phyloP scores from a whole-genome alignment of 192 early-diverging fungal genomes.

The Rhizophlyctis rosea region DNA sequence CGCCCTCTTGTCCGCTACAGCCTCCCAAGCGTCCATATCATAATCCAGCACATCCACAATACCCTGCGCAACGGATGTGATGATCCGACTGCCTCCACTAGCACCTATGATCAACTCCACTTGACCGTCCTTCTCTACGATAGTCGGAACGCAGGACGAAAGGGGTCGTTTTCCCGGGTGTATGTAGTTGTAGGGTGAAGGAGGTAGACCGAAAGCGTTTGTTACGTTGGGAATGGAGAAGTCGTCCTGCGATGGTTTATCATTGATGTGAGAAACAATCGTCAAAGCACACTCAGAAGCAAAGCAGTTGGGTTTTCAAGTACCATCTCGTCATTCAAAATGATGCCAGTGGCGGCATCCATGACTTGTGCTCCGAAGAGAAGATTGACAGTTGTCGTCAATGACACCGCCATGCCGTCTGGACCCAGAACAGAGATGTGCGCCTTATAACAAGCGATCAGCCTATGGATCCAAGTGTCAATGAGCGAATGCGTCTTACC shows the following conservation, averaged over 20 bases:
- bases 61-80: slow-evolving; percentile 70
- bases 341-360: slow-evolving; percentile 81
- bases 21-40: slow-evolving; percentile 59
- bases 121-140: slow-evolving; percentile 61
- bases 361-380: slow-evolving; percentile 85
- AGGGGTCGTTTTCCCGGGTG: slow-evolving; percentile 82
- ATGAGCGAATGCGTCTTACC: slow-evolving; percentile 1
- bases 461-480: neutral
- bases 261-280: neutral
- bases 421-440: slow-evolving; percentile 80
- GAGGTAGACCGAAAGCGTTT: slow-evolving; percentile 69
- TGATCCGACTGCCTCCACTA: slow-evolving; percentile 82
- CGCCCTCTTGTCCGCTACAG: slow-evolving; percentile 69
- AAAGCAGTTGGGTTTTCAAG: no score
- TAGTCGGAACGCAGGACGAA: slow-evolving; percentile 61
- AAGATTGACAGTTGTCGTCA: slow-evolving; percentile 87
- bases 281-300: neutral
- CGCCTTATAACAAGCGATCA: slow-evolving; percentile 39
- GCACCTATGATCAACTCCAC: slow-evolving; percentile 73
- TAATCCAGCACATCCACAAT: slow-evolving; percentile 76
- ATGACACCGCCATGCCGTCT: slow-evolving; percentile 71
- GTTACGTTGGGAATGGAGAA: slow-evolving; percentile 63
- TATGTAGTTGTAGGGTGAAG: slow-evolving; percentile 82
- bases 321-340: slow-evolving; percentile 93
- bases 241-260: slow-evolving; percentile 56